Evolutionary conservation across 345 rosid genomes (phyloP), one percentile per base, ranked within the genome.

Genomic region (Populus alba): DNA sequence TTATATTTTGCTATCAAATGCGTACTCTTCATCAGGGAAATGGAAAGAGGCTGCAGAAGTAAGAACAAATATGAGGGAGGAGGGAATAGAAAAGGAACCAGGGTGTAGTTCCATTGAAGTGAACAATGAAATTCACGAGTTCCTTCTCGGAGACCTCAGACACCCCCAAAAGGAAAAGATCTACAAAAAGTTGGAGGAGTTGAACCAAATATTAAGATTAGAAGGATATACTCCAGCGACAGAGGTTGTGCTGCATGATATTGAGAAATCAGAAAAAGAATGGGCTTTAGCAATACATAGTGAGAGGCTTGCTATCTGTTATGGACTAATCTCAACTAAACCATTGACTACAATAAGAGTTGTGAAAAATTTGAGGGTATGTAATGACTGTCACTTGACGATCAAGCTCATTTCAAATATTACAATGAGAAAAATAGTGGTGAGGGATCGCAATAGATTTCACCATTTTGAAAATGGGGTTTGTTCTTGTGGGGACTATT

Each of bases 41-140:
- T 91, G 93, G 93, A 79, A 87, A 77, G 90, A 91, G 75, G 88
- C 87, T 41, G 87, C 80, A 16, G 75, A 82, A 72, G 66, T 87
- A 53, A 87, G 91, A 74, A 87, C 72, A 78, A 82, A 77, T 80
- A 90, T 91, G 96, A 90, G 77, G 86, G 87, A 77, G 38, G 70
- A 74, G 45, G 89, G 93, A 72, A 87, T 87, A 20, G 79, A 79
- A 39, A 91, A 90, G 82, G 93, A 91, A 78, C 92, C 92, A 18
- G 94, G 92, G 22, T 87, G 91, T 71, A 92, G 96, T 76, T 90
- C 84, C 47, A 83, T 92, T 53, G 90, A 92, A 79, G 83, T 88
- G 61, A 78, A 87, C 70, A 85, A 83, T 74, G 77, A 86, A 75
- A 84, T 92, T 66, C 92, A 92, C 61, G 88, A 90, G 80, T 90